phyloP scores from a whole-genome alignment of 768 basidiomycete species.

The Flagelloscypha sp. region DNA sequence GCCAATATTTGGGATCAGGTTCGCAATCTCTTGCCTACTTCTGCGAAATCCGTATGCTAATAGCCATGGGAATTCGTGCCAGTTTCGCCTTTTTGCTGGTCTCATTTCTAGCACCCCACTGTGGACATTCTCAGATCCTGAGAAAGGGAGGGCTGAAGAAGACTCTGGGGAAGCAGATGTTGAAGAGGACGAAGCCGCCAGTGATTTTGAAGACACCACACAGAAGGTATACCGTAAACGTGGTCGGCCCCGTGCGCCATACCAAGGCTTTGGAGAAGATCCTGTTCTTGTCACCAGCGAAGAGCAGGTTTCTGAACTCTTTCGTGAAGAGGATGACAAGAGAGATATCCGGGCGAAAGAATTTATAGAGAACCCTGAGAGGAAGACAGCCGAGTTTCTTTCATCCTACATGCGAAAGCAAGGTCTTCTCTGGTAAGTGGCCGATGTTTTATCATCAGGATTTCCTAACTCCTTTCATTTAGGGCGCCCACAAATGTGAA shows the following conservation, averaged over 20 bases:
- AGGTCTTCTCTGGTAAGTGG: slow-evolving; percentile 60
- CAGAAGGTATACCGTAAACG: slow-evolving; percentile 10
- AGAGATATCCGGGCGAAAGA: slow-evolving; percentile 35
- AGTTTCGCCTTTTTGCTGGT: slow-evolving; percentile 60
- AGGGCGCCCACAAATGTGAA: slow-evolving; percentile 43
- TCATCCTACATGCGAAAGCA: slow-evolving; percentile 61
- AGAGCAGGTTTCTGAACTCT: slow-evolving; percentile 28
- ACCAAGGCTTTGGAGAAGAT: slow-evolving; percentile 26
- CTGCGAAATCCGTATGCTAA: too few relatives aligned
- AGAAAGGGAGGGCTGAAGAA: slow-evolving; percentile 11
- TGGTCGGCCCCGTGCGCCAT: slow-evolving; percentile 27
- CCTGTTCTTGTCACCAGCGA: slow-evolving; percentile 26
- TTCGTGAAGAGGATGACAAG: slow-evolving; percentile 25
- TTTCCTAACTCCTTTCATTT: slow-evolving; percentile 1
- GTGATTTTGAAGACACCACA: too few relatives aligned
- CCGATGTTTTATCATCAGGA: slow-evolving; percentile 3
- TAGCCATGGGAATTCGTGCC: neutral
- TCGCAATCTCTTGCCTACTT: slow-evolving; percentile 8
- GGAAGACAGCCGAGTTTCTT: slow-evolving; percentile 52
- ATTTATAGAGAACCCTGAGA: slow-evolving; percentile 60
- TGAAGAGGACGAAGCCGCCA: slow-evolving; percentile 5
- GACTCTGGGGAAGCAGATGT: slow-evolving; percentile 15
- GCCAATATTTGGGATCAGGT: slow-evolving; percentile 61
- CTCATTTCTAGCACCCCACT: slow-evolving; percentile 42
- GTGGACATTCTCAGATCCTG: slow-evolving; percentile 15